Base-by-base conservation (phyloP, 2,329 filamentous ascomycete species). In the Emmonsia crescens region DNA sequence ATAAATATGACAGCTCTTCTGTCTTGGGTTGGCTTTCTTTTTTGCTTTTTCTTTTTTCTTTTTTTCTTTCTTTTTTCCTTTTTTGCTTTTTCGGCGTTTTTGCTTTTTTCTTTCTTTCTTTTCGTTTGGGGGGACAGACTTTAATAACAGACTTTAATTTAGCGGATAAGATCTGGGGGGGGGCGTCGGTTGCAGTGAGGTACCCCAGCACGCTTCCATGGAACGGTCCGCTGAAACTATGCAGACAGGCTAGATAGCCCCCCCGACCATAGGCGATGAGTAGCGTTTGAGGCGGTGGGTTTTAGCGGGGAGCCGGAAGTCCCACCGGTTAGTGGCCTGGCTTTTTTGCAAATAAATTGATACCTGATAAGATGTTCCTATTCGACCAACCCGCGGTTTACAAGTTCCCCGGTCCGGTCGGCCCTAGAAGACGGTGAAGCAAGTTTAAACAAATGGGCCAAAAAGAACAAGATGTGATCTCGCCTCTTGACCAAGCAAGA, bases 171-270 rank as follows among this genome's bases (percentile, higher is more conserved):
- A 57, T 42, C 55, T 56, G 52, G 52, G 29, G 52, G 52, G 29
- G 27, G 52, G 27, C 27, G 52, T 36, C 52, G 52, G 21, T 36
- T 40, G n/a, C n/a, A 36, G 27, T 21, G 21, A 40, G 52, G 31
- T 56, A 38, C 52, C 52, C 52, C 52, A 56, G 52, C 36, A 21
- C 52, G 36, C 29, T 56, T 33, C 56, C 56, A 58, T 58, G 56
- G 56, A 58, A 58, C 56, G 56, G 56, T 58, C 56, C 56, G 56
- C 56, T 58, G 21, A 58, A n/a, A n/a, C n/a, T n/a, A n/a, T n/a
- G n/a, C 36, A 14, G 36, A 9, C 36, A 38, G 36, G 56, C 56
- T 16, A 42, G n/a, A 21, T 14, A 40, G 24, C 51, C 31, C 19
- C 8, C n/a, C 51, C 24, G 51, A 21, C 19, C 21, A n/a, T 24